Evolutionary conservation across 2,329 filamentous ascomycete genomes (phyloP).

Genomic region (Aureobasidium sp.): DNA sequence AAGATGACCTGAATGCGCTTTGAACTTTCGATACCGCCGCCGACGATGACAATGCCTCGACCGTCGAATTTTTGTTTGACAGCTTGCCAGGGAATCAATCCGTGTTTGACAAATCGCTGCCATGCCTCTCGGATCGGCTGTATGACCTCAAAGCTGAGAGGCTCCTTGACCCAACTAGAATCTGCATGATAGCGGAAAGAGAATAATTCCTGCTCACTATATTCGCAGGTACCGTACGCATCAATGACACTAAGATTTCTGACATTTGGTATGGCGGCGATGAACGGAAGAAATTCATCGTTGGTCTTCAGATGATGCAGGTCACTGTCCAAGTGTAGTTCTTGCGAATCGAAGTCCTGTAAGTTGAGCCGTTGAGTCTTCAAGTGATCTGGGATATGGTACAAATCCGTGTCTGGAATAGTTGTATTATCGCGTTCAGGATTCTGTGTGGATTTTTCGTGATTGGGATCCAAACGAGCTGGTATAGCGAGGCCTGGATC

Average conservation of each 20-base stretch:
- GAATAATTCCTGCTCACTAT: neutral
- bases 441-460: neutral
- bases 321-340: neutral
- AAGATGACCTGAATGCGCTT: neutral
- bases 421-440: too few relatives aligned
- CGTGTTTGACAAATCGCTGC: neutral
- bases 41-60: neutral
- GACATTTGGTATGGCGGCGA: neutral
- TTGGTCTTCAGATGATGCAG: neutral
- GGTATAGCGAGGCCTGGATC: neutral
- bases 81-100: neutral
- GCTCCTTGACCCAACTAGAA: neutral
- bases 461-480: neutral
- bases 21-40: neutral
- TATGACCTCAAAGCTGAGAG: neutral
- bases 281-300: neutral
- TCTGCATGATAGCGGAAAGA: neutral
- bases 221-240: neutral
- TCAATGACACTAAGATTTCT: neutral
- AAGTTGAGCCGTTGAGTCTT: neutral
- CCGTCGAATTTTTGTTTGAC: neutral
- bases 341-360: neutral
- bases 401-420: too few relatives aligned
- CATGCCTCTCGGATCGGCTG: neutral
- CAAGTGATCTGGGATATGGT: neutral